phyloP scores from a whole-genome alignment of 2,329 filamentous ascomycete genomes.

The Diaporthe citrichinensis region DNA sequence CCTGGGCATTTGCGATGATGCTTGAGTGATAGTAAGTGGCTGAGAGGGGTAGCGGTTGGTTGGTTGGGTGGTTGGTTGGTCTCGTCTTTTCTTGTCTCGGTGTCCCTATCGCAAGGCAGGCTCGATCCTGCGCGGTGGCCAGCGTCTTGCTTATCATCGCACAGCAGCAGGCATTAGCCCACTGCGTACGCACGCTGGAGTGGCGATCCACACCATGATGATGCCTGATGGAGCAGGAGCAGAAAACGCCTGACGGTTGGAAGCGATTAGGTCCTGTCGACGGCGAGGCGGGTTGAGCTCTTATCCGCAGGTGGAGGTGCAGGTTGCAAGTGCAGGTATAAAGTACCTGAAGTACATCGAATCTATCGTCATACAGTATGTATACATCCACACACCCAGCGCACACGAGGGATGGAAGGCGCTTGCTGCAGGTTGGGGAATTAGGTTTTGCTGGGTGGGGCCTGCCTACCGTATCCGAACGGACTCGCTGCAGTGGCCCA shows the following conservation, averaged over 20 bases:
- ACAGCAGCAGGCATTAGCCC: not conserved
- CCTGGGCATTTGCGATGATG: constrained; percentile 6
- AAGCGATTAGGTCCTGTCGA: not conserved
- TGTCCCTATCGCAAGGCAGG: constrained; percentile 10
- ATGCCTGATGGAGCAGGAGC: constrained; percentile 18
- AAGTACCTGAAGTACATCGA: not conserved
- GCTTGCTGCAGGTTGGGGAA: constrained; percentile 22
- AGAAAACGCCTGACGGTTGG: not conserved
- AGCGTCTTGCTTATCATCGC: constrained; percentile 17
- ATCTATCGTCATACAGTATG: not conserved
- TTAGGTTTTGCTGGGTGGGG: constrained; percentile 31
- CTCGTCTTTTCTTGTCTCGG: not conserved
- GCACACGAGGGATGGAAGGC: not conserved
- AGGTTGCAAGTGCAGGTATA: not conserved
- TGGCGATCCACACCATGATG: constrained; percentile 2
- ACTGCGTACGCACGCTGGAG: not conserved
- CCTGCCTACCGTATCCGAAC: constrained; percentile 4
- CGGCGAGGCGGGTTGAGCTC: not conserved
- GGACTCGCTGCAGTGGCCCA: constrained; percentile 10
- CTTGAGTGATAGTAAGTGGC: constrained; percentile 5
- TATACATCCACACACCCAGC: too few species aligned
- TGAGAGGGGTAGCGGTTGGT: not conserved
- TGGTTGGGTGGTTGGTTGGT: not conserved
- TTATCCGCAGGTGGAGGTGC: not conserved
- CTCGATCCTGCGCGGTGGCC: not conserved